Conservation (phyloP, 2,329 filamentous ascomycete genomes). For the Periconia digitata region DNA sequence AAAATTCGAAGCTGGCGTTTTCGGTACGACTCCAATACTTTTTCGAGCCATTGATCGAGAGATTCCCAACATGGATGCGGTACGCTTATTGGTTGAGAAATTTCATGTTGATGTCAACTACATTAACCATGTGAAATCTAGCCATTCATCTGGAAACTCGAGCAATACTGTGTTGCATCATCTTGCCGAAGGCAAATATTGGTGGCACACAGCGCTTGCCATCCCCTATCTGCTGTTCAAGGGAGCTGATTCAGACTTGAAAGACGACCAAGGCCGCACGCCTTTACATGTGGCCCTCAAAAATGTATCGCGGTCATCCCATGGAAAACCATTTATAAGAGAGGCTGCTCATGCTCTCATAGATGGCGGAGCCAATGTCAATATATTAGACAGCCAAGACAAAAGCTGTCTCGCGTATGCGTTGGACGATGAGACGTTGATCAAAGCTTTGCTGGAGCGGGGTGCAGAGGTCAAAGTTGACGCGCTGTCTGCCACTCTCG, state of each 20-base stretch:
- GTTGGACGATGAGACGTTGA: constrained; percentile 5
- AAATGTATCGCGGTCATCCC: too few species aligned
- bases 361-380: constrained; percentile 9
- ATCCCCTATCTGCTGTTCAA: constrained; percentile 16
- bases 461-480: too few species aligned
- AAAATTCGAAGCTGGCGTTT: too few species aligned
- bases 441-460: constrained; percentile 6
- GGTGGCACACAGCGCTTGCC: constrained; percentile 17
- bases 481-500: constrained; percentile 5
- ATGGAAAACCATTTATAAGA: constrained; percentile 3
- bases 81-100: constrained; percentile 18
- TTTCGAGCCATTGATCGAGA: constrained; percentile 1
- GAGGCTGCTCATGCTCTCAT: constrained; percentile 10
- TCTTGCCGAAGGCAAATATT: constrained; percentile 2
- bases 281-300: constrained; percentile 26
- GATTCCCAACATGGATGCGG: constrained; percentile 17
- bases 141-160: neutral
- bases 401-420: constrained; percentile 12
- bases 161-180: constrained; percentile 3
- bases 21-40: too few species aligned
- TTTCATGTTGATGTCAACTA: constrained; percentile 12
- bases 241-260: constrained; percentile 12
- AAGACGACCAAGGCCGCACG: constrained; percentile 21
- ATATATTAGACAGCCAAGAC: constrained; percentile 7
- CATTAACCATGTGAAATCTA: neutral